Evolutionary conservation across 805 yeast genomes (phyloP), one percentile per base, ranked within the genome.

Genomic region (Yamadazyma sp.): DNA sequence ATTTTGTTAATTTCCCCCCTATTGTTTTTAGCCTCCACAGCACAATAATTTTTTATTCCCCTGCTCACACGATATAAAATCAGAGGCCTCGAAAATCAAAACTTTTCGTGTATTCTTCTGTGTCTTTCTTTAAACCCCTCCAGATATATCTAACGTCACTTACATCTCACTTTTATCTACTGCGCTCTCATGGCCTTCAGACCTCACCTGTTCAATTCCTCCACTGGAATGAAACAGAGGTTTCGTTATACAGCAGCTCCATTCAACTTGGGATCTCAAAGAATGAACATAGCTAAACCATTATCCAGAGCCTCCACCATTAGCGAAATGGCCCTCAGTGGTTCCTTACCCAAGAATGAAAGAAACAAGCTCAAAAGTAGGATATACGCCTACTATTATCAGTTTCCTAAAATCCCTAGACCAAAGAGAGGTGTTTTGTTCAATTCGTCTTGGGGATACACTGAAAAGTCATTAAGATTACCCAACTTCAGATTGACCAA

Each of bases 341-440:
- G 47, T 32, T 38, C 50, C 10, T 52, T 44, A 29, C 46, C 46
- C 10, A 30, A 33, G 13, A 32, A 44, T 12, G 41, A 31, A 3
- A 37, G 40, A 22, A 50, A 49, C 20, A 28, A 22, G 9, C n/a
- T n/a, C n/a, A 35, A 35, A 27, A 23, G n/a, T 20, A 28, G 18
- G 21, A 23, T 20, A 28, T 19, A 36, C 12, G 47, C 60, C 36
- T 52, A 47, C 22, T 61, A 55, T 41, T 70, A 73, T 43, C 63
- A 59, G 10, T 73, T 77, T 49, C 80, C 82, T 1, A 64, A 64
- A 46, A 73, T 77, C 35, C 80, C 82, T 3, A 61, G 80, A 40
- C 80, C 83, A 5, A 77, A 74, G 54, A 57, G 80, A 45, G 73
- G 70, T 36, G 71, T 70, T 1, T 62, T 75, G 31, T 75, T 76